These are phyloP conservation scores for Sarocladiaceae sp. DNA, from an alignment of 2,329 filamentous ascomycete species.

Conservation along the genomic window DNA sequence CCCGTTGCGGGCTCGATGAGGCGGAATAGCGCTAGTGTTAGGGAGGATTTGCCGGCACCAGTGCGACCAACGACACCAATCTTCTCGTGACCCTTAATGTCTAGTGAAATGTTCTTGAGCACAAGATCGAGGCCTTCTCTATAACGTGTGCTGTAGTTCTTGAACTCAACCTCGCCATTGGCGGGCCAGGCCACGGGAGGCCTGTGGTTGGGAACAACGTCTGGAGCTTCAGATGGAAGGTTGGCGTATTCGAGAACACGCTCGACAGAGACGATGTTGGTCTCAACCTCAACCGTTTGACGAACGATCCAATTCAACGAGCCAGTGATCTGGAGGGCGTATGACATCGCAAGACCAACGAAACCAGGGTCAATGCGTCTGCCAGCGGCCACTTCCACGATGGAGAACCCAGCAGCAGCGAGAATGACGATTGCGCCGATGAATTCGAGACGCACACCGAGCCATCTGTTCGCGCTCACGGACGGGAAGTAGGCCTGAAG, in stretches of 20 bases:
- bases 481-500: constrained; percentile 92
- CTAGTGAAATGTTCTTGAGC: constrained; percentile 84
- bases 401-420: constrained; percentile 74
- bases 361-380: constrained; percentile 63
- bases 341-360: constrained; percentile 94
- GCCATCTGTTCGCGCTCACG: constrained; percentile 90
- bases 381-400: constrained; percentile 71
- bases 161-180: constrained; percentile 82
- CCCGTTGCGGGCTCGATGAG: constrained; percentile 87
- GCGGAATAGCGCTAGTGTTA: constrained; percentile 89
- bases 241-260: constrained; percentile 92
- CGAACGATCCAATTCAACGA: constrained; percentile 99
- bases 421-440: constrained; percentile 94
- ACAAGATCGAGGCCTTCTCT: constrained; percentile 86
- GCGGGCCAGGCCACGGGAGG: constrained; percentile 90
- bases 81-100: constrained; percentile 96
- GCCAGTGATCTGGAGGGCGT: constrained; percentile 93
- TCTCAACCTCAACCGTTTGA: constrained; percentile 99
- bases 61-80: constrained; percentile 96
- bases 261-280: constrained; percentile 99
- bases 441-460: constrained; percentile 91
- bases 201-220: constrained; percentile 83
- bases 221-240: constrained; percentile 88
- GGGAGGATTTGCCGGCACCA: constrained; percentile 90
- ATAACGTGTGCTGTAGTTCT: constrained; percentile 92